phyloP scores from a whole-genome alignment of 2,329 filamentous ascomycete species.

The Diplodia mutila region DNA sequence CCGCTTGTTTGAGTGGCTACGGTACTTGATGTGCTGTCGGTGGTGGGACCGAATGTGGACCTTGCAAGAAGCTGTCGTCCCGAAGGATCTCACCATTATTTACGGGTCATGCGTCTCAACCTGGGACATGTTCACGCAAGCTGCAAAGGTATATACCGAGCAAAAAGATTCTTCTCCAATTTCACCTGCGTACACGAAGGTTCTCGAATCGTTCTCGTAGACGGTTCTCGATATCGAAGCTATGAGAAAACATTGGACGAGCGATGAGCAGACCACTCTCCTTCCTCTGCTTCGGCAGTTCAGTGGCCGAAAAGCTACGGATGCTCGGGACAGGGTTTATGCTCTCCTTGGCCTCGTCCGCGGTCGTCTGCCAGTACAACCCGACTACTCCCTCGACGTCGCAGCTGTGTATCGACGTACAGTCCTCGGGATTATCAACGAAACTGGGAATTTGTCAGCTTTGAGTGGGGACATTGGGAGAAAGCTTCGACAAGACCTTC shows the following conservation, averaged over 20 bases:
- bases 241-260: background rate
- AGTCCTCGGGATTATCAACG: background rate
- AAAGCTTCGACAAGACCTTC: background rate
- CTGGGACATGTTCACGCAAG: conserved; percentile 28
- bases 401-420: background rate
- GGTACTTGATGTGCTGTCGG: conserved; percentile 28
- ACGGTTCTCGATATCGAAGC: background rate
- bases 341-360: background rate
- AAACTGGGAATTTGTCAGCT: background rate
- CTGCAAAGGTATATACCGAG: conserved; percentile 25
- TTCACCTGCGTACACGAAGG: background rate
- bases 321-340: background rate
- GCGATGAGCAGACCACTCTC: background rate
- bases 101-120: conserved; percentile 28
- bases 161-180: background rate
- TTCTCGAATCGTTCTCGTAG: background rate
- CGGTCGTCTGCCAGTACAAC: background rate
- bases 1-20: conserved; percentile 25
- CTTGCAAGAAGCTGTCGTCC: conserved; percentile 29
- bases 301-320: background rate
- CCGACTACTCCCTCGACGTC: background rate
- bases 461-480: background rate
- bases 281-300: background rate
- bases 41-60: conserved; percentile 33
- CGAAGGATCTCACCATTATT: conserved; percentile 23